A percentile compares a stretch with the other conserved stretches of the same genome.
Evolutionary conservation across 1,284 basidiomycete genomes (phyloP).

Genomic region (Coniophora puteana): DNA sequence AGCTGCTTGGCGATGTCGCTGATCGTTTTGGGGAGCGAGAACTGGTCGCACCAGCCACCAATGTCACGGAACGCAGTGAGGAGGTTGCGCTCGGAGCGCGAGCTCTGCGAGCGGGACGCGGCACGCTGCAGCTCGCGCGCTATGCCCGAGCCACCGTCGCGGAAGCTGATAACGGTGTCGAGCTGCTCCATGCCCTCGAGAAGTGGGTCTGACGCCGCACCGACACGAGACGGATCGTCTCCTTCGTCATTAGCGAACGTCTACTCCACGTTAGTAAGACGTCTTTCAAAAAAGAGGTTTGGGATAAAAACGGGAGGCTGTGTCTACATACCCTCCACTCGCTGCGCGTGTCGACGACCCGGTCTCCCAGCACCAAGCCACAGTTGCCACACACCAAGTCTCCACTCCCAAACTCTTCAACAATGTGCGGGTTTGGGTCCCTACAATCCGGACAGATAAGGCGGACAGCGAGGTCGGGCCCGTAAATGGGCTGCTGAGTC

Average conservation of each 20-base stretch:
- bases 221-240: conserved; percentile 99
- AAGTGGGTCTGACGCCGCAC: conserved; percentile 90
- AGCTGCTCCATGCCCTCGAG: conserved; percentile 93
- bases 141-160: conserved; percentile 91
- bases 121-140: conserved; percentile 93
- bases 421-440: conserved; percentile 88
- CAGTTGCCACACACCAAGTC: conserved; percentile 97
- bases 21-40: conserved; percentile 92
- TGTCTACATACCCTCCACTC: conserved; percentile 95
- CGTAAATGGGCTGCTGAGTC: conserved; percentile 54
- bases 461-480: conserved; percentile 83
- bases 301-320: too few relatives aligned
- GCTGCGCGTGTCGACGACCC: conserved; percentile 96
- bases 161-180: conserved; percentile 92
- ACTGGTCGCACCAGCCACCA: conserved; percentile 91
- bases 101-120: conserved; percentile 71
- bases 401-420: conserved; percentile 97
- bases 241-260: conserved; percentile 99
- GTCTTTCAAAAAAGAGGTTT: conserved; percentile 12
- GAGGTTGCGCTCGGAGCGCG: conserved; percentile 81
- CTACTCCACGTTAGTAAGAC: conserved; percentile 39
- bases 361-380: conserved; percentile 93
- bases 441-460: conserved; percentile 94
- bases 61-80: conserved; percentile 90
- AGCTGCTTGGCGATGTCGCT: conserved; percentile 96